These are phyloP conservation scores for Fusarium buharicum DNA, from an alignment of 2,329 filamentous ascomycete genomes.

Conservation along the genomic window DNA sequence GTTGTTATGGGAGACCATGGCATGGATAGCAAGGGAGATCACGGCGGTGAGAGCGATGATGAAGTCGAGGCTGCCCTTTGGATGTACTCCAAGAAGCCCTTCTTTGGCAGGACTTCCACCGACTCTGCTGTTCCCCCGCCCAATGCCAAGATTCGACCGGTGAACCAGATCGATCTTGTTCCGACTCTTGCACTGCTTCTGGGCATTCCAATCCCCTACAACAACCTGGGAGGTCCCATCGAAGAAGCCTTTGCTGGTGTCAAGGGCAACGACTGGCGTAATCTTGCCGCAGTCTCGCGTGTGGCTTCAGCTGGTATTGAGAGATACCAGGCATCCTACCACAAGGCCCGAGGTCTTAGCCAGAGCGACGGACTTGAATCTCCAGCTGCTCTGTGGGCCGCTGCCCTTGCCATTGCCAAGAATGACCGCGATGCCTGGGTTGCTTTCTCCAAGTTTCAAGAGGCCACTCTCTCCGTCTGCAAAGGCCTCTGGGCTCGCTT, in stretches of 20 bases:
- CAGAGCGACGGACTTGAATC: slow-evolving; percentile 61
- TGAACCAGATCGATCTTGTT: slow-evolving; percentile 92
- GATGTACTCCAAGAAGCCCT: slow-evolving; percentile 93
- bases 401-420: slow-evolving; percentile 57
- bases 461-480: slow-evolving; percentile 80
- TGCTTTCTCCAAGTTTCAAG: slow-evolving; percentile 78
- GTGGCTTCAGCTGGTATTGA: slow-evolving; percentile 86
- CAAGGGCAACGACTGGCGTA: slow-evolving; percentile 76
- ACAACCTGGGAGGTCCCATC: slow-evolving; percentile 92
- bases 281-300: slow-evolving; percentile 79
- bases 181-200: slow-evolving; percentile 89
- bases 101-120: slow-evolving; percentile 81
- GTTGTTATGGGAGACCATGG: slow-evolving; percentile 99
- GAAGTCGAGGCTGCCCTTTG: slow-evolving; percentile 94
- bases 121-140: slow-evolving; percentile 67
- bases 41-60: slow-evolving; percentile 97
- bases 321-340: slow-evolving; percentile 88
- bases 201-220: slow-evolving; percentile 93
- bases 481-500: slow-evolving; percentile 92
- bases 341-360: slow-evolving; percentile 74
- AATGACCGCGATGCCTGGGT: slow-evolving; percentile 57
- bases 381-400: slow-evolving; percentile 58
- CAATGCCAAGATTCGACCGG: slow-evolving; percentile 81
- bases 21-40: slow-evolving; percentile 97
- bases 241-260: slow-evolving; percentile 88